These are phyloP conservation scores for Jatropha podagrica DNA, from an alignment of 441 rosid species.

Conservation along the genomic window DNA sequence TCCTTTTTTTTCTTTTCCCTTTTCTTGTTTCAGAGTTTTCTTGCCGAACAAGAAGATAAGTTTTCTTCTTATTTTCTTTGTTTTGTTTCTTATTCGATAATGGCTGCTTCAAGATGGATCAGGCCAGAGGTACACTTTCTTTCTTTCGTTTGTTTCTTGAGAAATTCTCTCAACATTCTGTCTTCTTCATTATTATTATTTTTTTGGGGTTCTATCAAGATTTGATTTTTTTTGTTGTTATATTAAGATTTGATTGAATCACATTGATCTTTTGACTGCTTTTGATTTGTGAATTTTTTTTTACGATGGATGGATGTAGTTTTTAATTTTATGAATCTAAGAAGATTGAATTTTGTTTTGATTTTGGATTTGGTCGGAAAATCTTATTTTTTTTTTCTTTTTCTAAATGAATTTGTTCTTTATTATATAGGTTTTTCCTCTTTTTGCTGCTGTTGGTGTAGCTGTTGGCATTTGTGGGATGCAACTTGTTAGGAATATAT, in stretches of 20 bases:
- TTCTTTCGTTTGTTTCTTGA: not conserved
- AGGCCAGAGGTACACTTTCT: conserved; percentile 38
- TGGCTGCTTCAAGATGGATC: conserved; percentile 32
- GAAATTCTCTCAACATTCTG: too few relatives aligned
- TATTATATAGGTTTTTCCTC: conserved; percentile 48
- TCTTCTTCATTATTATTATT: not conserved
- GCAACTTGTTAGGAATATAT: conserved; percentile 56
- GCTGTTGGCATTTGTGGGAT: conserved; percentile 56
- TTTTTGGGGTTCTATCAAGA: not conserved
- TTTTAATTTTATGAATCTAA: too few relatives aligned
- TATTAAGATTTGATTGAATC: not conserved
- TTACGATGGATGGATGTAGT: too few relatives aligned
- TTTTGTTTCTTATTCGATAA: not conserved
- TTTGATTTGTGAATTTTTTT: not conserved
- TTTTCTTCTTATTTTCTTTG: not conserved
- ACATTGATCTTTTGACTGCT: not conserved
- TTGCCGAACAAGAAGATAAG: not conserved
- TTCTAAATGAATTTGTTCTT: not conserved
- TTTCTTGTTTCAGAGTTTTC: not conserved
- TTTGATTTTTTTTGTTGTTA: not conserved
- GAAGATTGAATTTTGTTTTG: not conserved
- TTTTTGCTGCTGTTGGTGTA: conserved; percentile 48
- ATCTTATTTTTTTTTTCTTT: not conserved
- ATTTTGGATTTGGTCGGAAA: not conserved
- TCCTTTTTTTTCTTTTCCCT: not conserved